Percentiles rank a stretch among this genome's conserved stretches.
Conservation (phyloP, 2,329 filamentous ascomycete genomes). For the Coleophoma cylindrospora region DNA sequence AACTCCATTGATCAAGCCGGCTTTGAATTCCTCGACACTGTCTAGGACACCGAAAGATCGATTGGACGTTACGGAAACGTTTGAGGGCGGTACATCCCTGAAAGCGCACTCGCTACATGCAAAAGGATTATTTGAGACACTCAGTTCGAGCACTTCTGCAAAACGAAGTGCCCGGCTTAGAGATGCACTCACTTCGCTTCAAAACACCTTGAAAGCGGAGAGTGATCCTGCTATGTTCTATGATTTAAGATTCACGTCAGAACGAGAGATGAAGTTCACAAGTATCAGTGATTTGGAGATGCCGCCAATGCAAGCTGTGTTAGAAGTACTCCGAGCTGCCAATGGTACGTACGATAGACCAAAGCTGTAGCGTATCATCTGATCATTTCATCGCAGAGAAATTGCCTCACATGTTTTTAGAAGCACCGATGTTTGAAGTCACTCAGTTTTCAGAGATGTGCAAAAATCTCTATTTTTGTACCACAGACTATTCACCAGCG, state of each 20-base stretch:
- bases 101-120: conserved; percentile 10
- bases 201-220: not conserved
- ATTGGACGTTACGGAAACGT: not conserved
- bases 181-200: not conserved
- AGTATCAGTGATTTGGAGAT: conserved; percentile 3
- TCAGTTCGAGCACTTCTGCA: conserved; percentile 3
- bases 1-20: not conserved
- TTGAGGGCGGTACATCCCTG: conserved; percentile 10
- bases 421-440: not conserved
- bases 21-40: not conserved
- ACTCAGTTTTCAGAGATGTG: not conserved
- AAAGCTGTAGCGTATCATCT: no score
- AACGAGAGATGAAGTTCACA: not conserved
- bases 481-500: not conserved
- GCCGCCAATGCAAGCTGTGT: conserved; percentile 9
- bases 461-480: not conserved
- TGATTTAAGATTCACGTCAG: not conserved
- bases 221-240: not conserved
- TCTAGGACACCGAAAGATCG: not conserved
- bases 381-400: not conserved
- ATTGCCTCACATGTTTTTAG: not conserved
- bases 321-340: conserved; percentile 6
- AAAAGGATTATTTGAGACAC: conserved; percentile 9
- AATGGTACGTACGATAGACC: conserved; percentile 4
- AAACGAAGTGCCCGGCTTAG: not conserved